Evolutionary conservation across 176 grass and related monocot genomes (phyloP), one percentile per base, ranked within the genome.

Genomic region (Poa pratensis): DNA sequence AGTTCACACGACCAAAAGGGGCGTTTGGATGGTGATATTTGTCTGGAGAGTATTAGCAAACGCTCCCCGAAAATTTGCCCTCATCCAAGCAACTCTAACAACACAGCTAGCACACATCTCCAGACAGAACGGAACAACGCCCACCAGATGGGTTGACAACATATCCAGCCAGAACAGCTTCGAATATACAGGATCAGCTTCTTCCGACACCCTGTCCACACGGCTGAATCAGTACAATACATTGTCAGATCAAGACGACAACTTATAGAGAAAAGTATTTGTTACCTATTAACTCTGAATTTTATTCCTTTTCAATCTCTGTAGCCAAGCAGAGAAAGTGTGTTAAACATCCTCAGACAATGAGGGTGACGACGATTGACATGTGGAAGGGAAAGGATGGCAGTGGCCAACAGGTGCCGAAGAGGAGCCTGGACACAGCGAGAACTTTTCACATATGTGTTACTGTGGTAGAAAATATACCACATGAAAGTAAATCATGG

Each of bases 341-440:
- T 59, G 39, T 52, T 24, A 58, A 87, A 90, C 40, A 90, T 90
- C 67, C 86, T 90, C 17, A 78, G 27, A 39, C 84, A 90, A 42
- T 83, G 80, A 66, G 85, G 84, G 49, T 90, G 85, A 6, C 58
- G 67, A 5, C 42, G 27, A 57, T 50, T 87, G 20, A 90, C 52
- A 66, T 83, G 58, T 87, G 64, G 9, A 77, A 85, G 84, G 16
- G 67, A 67, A 75, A 90, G 35, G 20, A 90, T 90, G 27, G 80
- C 59, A 28, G 8, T 87, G 1, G 84, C 89, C 49, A 90, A 75
- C 15, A 16, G 43, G 26, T 80, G 15, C 73, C 12, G 57, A 30
- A 83, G 46, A 79, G 37, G 16, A 74, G 12, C 23, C 84, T 90
- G 30, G 8, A 82, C 34, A 78, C 15, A 50, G 14, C 19, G 4